These are phyloP conservation scores for Acrocalymma vagum DNA, from an alignment of 2,329 filamentous ascomycete species.

Conservation along the genomic window DNA sequence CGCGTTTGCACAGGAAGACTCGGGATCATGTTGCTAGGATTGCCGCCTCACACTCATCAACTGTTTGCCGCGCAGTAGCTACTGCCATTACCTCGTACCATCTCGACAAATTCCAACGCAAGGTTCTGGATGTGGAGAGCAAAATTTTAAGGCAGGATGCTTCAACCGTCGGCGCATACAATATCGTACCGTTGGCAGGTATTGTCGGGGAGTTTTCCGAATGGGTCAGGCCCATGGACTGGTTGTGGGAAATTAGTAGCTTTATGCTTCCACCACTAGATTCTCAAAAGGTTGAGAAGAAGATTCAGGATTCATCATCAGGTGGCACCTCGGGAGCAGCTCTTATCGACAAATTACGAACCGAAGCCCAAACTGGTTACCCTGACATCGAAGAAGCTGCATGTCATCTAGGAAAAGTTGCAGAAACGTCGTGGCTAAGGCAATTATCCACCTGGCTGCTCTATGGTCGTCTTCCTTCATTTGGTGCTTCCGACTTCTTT, in stretches of 20 bases:
- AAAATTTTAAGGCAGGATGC: constrained; percentile 80
- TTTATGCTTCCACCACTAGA: constrained; percentile 66
- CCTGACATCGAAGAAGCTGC: constrained; percentile 83
- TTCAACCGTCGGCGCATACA: constrained; percentile 85
- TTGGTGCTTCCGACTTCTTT: constrained; percentile 88
- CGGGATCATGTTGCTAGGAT: constrained; percentile 73
- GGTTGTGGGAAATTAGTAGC: constrained; percentile 78
- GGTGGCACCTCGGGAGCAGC: constrained; percentile 76
- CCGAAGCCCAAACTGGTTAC: constrained; percentile 86
- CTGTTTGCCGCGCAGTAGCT: constrained; percentile 87
- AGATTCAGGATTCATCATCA: constrained; percentile 16
- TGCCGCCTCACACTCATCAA: constrained; percentile 75
- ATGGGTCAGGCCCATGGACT: constrained; percentile 85
- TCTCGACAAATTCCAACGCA: constrained; percentile 80
- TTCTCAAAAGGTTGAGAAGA: constrained; percentile 18
- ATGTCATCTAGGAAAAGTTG: constrained; percentile 74
- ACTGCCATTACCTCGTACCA: constrained; percentile 78
- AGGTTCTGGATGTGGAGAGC: constrained; percentile 84
- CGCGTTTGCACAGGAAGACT: constrained; percentile 78
- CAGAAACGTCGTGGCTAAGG: constrained; percentile 90
- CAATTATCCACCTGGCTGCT: constrained; percentile 91
- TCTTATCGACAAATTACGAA: constrained; percentile 79
- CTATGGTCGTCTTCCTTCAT: constrained; percentile 82
- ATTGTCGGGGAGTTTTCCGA: constrained; percentile 85
- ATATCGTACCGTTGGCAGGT: constrained; percentile 89